Conservation (phyloP, 1,139 yeast genomes). For the Geotrichum fermentans region DNA sequence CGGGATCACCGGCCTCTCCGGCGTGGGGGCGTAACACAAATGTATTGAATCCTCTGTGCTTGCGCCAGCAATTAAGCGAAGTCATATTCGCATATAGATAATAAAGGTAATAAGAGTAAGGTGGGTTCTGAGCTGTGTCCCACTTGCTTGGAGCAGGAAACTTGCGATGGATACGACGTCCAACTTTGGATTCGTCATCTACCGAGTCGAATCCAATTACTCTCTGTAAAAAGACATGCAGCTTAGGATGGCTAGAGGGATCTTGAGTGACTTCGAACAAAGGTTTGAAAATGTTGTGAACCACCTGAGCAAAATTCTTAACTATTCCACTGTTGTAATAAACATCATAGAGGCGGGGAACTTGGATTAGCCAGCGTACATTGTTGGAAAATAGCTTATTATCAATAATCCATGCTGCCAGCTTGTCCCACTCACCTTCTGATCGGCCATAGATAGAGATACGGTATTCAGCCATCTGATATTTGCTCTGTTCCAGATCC, state of each 20-base stretch:
- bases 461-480: conserved; percentile 95
- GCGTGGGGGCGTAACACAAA: conserved; percentile 94
- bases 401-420: conserved; percentile 93
- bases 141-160: conserved; percentile 81
- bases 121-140: conserved; percentile 78
- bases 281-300: conserved; percentile 80
- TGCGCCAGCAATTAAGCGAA: conserved; percentile 78
- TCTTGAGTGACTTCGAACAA: conserved; percentile 82
- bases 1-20: conserved; percentile 99
- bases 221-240: conserved; percentile 80
- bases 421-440: conserved; percentile 87
- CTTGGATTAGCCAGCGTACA: conserved; percentile 94
- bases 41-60: conserved; percentile 69
- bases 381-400: conserved; percentile 88
- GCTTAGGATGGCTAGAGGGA: conserved; percentile 82
- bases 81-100: conserved; percentile 82
- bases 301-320: conserved; percentile 64
- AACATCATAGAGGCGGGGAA: conserved; percentile 87
- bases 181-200: conserved; percentile 93
- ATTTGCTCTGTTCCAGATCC: conserved; percentile 89
- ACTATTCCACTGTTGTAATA: conserved; percentile 77
- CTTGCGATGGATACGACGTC: conserved; percentile 71
- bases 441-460: conserved; percentile 91
- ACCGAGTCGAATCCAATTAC: conserved; percentile 98
- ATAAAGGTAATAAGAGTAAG: conserved; percentile 93